A percentile compares a stretch with the other conserved stretches of the same genome.
Evolutionary conservation across 805 yeast species (phyloP).

Genomic region (Starmerella vitae): DNA sequence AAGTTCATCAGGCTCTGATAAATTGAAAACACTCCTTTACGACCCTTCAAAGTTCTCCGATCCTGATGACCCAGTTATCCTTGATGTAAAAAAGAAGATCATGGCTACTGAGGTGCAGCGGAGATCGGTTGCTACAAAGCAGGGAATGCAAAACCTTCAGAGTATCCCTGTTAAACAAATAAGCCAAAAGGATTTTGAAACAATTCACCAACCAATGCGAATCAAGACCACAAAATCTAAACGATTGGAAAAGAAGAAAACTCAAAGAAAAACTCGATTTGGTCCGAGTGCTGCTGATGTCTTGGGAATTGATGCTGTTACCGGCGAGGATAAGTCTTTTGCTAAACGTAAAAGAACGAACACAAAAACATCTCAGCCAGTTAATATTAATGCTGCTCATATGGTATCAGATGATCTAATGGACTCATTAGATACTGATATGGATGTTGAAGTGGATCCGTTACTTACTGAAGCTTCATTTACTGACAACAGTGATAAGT

Average conservation of each 20-base stretch:
- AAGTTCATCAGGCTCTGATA: constrained; percentile 13
- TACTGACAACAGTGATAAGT: neutral
- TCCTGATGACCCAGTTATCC: constrained; percentile 20
- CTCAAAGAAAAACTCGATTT: constrained; percentile 3
- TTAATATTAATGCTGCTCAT: neutral
- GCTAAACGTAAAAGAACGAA: neutral
- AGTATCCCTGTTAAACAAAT: neutral
- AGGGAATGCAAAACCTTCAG: neutral
- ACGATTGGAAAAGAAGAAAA: neutral
- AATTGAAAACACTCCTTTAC: constrained; percentile 23
- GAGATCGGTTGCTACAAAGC: constrained; percentile 1
- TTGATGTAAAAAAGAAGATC: constrained; percentile 12
- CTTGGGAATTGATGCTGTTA: constrained; percentile 2
- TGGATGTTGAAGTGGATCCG: neutral
- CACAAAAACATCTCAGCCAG: neutral
- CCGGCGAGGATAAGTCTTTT: neutral
- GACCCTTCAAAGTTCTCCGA: constrained; percentile 19
- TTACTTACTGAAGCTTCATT: neutral
- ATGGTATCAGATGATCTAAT: neutral
- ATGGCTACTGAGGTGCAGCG: constrained; percentile 8
- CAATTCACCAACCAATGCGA: constrained; percentile 4
- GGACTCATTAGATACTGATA: neutral
- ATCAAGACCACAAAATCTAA: neutral
- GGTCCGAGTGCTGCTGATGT: constrained; percentile 19
- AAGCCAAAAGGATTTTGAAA: constrained; percentile 9